Evolutionary conservation across 768 basidiomycete species (phyloP), one percentile per base, ranked within the genome.

Genomic region (Ramaria sp.): DNA sequence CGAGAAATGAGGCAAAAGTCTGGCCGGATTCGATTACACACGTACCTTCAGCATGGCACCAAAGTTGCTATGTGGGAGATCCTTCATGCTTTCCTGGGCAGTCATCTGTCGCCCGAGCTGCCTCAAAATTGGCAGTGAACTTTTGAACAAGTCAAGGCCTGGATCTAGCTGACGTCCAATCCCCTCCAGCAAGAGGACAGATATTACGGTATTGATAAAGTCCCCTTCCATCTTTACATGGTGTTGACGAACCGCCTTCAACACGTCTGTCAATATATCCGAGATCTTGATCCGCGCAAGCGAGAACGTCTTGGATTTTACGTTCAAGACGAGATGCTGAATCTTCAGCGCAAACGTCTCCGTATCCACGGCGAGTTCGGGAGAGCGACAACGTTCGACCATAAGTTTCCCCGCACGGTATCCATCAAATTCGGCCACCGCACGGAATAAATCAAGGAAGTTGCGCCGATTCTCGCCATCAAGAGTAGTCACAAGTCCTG

Each of bases 151-250:
- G 70, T 99, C 96, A 68, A 98, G 70, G 12, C 76, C 75, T 1
- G 96, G 94, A 68, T 99, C 93, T 59, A 99, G 66, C 70, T 87
- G 92, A 56, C 95, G 72, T 20, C 96, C 96, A 60, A 99, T 97
- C 1, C 96, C 96, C 69, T 99, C 96, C 52, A 99, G 71, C 38
- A 99, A 67, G 52, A 99, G 69, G 54, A 97, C 91, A 9, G 88
- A 89, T 56, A 99, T 86, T 57, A 99, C 92, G 0, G 96, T 98
- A 68, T 99, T 99, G 64, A 98, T 83, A 65, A 99, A 99, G 67
- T 98, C 96, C 13, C 85, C 92, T 70, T 99, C 95, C 83, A 99
- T 88, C 73, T 91, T 97, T 59, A 98, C 96, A 64, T 96, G 95
- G 67, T 97, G 94, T 60, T 78, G 75, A 56, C 93, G 74, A 3